Percentiles rank a stretch among this genome's conserved stretches.
Conservation (phyloP, 1,284 basidiomycete genomes). For the Cryptococcus wingfieldii region DNA sequence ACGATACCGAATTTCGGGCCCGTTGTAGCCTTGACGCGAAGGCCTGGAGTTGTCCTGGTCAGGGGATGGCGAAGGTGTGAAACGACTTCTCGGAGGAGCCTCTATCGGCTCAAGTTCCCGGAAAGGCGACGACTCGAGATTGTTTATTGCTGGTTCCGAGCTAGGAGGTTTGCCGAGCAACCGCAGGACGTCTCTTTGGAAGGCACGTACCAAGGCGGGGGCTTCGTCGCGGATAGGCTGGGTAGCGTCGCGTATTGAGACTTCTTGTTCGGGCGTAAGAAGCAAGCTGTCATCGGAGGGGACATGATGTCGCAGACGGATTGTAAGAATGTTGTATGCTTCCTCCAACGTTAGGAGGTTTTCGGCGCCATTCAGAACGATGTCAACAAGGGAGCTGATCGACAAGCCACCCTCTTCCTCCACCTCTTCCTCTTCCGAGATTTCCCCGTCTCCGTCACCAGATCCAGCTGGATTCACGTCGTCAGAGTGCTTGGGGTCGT, state of each 20-base stretch:
- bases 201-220: conserved; percentile 40
- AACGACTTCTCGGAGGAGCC: conserved; percentile 1
- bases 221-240: conserved; percentile 39
- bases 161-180: conserved; percentile 38
- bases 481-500: background rate
- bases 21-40: conserved; percentile 41
- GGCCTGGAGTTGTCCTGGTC: conserved; percentile 9
- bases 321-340: conserved; percentile 36
- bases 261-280: background rate
- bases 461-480: conserved; percentile 25
- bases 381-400: conserved; percentile 31
- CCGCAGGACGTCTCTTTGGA: conserved; percentile 38
- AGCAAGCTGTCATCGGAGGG: conserved; percentile 1
- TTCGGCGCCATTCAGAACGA: conserved; percentile 41
- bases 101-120: conserved; percentile 25
- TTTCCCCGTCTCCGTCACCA: conserved; percentile 1
- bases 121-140: conserved; percentile 27
- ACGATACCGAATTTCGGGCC: conserved; percentile 43
- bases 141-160: conserved; percentile 16
- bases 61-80: conserved; percentile 21
- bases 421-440: conserved; percentile 32
- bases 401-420: conserved; percentile 37
- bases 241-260: conserved; percentile 16
- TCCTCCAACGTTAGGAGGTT: conserved; percentile 46
- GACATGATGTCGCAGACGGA: conserved; percentile 23